Conservation (phyloP, 352 stramenopile species). For the Pythium phragmiticola region DNA sequence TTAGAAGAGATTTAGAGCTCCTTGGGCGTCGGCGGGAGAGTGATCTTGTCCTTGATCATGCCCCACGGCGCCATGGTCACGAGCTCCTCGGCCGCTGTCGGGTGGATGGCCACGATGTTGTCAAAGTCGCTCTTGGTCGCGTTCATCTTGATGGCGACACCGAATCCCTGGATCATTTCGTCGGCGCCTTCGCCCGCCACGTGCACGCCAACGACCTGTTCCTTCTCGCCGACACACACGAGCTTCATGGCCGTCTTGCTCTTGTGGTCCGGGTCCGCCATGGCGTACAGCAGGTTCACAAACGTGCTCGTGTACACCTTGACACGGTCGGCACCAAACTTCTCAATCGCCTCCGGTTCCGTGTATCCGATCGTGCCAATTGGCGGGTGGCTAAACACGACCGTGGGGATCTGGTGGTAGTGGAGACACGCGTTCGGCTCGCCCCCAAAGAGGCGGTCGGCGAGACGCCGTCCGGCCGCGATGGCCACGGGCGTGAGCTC, state of each 20-base stretch:
- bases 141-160: constrained; percentile 98
- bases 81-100: constrained; percentile 96
- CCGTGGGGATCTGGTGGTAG: constrained; percentile 95
- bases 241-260: constrained; percentile 95
- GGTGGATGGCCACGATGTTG: constrained; percentile 95
- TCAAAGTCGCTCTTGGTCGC: constrained; percentile 98
- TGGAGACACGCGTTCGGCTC: constrained; percentile 69
- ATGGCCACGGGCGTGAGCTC: constrained; percentile 88
- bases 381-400: constrained; percentile 96
- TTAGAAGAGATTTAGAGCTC: no score
- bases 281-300: constrained; percentile 94
- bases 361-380: constrained; percentile 95
- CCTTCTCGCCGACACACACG: constrained; percentile 82
- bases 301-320: constrained; percentile 96
- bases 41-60: no score
- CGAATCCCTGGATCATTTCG: constrained; percentile 99
- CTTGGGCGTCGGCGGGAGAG: no score
- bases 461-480: constrained; percentile 83
- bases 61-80: constrained; percentile 93
- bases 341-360: constrained; percentile 88
- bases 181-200: constrained; percentile 93
- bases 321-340: constrained; percentile 93
- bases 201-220: constrained; percentile 97
- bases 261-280: constrained; percentile 87
- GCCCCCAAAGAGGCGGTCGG: constrained; percentile 89